Conservation (phyloP, 371 early-diverging fungal genomes). For the Mucor piriformis region DNA sequence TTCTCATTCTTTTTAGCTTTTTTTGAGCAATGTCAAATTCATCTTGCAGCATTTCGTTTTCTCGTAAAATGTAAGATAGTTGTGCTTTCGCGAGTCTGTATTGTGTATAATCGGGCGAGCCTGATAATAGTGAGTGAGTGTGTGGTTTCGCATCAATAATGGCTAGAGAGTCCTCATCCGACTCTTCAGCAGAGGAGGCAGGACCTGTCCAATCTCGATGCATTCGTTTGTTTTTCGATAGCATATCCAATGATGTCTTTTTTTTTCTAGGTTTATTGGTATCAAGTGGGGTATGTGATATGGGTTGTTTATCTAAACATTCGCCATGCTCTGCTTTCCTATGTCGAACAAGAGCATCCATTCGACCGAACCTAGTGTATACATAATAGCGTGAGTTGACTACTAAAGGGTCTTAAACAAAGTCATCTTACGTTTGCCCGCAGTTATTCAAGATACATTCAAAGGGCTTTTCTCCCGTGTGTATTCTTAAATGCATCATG, state of each 20-base stretch:
- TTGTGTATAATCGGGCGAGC: slow-evolving; percentile 35
- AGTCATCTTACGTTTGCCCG: slow-evolving; percentile 41
- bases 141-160: background rate
- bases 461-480: slow-evolving; percentile 73
- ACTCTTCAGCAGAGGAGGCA: slow-evolving; percentile 3
- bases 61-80: slow-evolving; percentile 55
- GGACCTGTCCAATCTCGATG: background rate
- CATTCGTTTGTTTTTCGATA: slow-evolving; percentile 17
- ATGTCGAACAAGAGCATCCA: slow-evolving; percentile 50
- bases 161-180: background rate
- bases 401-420: no score
- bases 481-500: slow-evolving; percentile 69
- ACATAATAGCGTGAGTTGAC: no score
- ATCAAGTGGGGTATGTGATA: background rate
- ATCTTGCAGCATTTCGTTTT: slow-evolving; percentile 58
- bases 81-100: slow-evolving; percentile 56
- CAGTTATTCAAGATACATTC: slow-evolving; percentile 52
- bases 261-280: background rate
- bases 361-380: slow-evolving; percentile 49
- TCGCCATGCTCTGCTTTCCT: slow-evolving; percentile 38
- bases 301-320: background rate
- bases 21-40: slow-evolving; percentile 53
- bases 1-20: slow-evolving; percentile 51
- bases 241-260: slow-evolving; percentile 11
- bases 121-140: slow-evolving; percentile 9